Conservation (phyloP, 805 yeast genomes). For the Hanseniaspora taiwanica region DNA sequence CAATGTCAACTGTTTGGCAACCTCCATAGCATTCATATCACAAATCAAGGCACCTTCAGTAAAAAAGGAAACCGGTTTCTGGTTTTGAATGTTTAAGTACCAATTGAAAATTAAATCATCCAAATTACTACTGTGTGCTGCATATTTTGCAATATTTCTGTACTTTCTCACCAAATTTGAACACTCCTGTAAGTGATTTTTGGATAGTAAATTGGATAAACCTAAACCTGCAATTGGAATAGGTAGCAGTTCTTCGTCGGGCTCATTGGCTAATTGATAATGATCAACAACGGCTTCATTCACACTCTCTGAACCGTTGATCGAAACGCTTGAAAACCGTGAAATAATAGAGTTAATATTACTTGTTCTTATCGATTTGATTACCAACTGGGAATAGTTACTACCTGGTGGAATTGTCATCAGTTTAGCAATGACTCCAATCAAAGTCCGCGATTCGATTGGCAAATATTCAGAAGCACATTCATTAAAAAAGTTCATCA, state of each 20-base stretch:
- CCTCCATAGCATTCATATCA: conserved; percentile 53
- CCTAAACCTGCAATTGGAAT: conserved; percentile 20
- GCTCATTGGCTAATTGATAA: conserved; percentile 38
- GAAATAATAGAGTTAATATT: conserved; percentile 2
- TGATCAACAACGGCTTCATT: conserved; percentile 34
- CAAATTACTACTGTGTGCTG: conserved; percentile 5
- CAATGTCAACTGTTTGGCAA: conserved; percentile 64
- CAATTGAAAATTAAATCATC: conserved; percentile 44
- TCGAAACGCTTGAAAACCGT: conserved; percentile 2
- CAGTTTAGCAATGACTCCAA: conserved; percentile 50
- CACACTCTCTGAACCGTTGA: background rate
- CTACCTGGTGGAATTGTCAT: conserved; percentile 42
- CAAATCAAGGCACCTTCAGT: conserved; percentile 12
- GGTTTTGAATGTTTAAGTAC: conserved; percentile 19
- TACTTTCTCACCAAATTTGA: conserved; percentile 40
- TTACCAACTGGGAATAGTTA: conserved; percentile 7
- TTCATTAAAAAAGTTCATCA: conserved; percentile 70
- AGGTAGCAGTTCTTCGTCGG: conserved; percentile 23
- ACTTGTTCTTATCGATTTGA: conserved; percentile 6
- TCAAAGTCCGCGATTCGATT: conserved; percentile 45
- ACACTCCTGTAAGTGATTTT: conserved; percentile 22
- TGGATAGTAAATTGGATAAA: conserved; percentile 26
- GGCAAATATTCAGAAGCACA: conserved; percentile 52
- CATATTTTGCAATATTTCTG: conserved; percentile 25
- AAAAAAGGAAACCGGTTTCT: background rate